Conservation (phyloP, 2,329 filamentous ascomycete species). For the Monascus ruber region DNA sequence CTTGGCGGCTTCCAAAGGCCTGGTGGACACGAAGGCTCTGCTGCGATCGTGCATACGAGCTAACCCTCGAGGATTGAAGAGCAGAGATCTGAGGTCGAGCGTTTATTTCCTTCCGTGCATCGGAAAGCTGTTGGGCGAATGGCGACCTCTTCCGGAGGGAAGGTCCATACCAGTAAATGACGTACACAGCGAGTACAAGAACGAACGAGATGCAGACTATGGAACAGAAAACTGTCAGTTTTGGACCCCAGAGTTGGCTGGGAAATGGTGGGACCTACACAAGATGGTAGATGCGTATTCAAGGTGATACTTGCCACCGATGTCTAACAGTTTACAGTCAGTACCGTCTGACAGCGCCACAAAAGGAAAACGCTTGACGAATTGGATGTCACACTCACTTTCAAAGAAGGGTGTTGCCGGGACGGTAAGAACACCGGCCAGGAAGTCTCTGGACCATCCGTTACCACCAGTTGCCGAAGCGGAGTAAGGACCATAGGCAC, state of each 20-base stretch:
- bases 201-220: conserved; percentile 46
- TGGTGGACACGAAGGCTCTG: conserved; percentile 28
- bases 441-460: conserved; percentile 53
- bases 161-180: conserved; percentile 56
- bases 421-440: conserved; percentile 53
- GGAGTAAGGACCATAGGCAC: conserved; percentile 54
- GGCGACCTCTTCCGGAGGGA: conserved; percentile 48
- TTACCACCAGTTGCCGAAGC: conserved; percentile 58
- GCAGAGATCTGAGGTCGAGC: conserved; percentile 20
- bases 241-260: neutral
- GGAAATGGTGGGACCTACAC: conserved; percentile 20
- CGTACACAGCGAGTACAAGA: conserved; percentile 52
- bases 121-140: conserved; percentile 53
- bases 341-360: neutral
- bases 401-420: conserved; percentile 43
- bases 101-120: conserved; percentile 26
- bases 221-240: neutral
- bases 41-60: conserved; percentile 28
- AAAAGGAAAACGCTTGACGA: neutral
- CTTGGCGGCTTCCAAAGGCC: conserved; percentile 22
- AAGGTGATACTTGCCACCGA: conserved; percentile 43
- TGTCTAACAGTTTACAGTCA: conserved; percentile 28
- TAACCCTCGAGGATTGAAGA: conserved; percentile 25
- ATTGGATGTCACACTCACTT: conserved; percentile 19
- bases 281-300: conserved; percentile 54